Conservation (phyloP, 345 rosid species). For the Pistacia atlantica region DNA sequence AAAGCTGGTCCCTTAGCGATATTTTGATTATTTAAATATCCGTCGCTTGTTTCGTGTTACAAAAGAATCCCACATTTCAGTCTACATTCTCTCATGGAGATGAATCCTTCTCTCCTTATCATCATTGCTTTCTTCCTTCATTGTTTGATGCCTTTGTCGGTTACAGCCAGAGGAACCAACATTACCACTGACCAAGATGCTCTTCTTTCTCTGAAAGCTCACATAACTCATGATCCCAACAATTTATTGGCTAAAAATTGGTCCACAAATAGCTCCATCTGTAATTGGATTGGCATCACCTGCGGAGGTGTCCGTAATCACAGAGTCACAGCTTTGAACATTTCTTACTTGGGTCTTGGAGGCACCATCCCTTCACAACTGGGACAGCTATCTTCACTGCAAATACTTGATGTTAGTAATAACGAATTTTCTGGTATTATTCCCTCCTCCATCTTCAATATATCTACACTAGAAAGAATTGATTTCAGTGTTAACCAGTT, state of each 20-base stretch:
- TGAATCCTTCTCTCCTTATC: neutral
- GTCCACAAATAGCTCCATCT: neutral
- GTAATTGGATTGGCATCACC: neutral
- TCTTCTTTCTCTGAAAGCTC: conserved; percentile 8
- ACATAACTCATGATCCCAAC: neutral
- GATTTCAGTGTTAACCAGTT: neutral
- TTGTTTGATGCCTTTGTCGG: neutral
- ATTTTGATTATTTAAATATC: too few relatives aligned
- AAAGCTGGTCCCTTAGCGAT: too few relatives aligned
- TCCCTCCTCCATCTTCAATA: neutral
- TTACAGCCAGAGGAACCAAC: neutral
- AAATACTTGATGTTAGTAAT: neutral
- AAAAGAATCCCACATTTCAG: too few relatives aligned
- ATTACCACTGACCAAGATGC: neutral
- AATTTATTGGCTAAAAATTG: neutral
- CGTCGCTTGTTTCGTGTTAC: too few relatives aligned
- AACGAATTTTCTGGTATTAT: conserved; percentile 15
- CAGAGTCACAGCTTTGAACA: conserved; percentile 18
- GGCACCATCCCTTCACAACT: conserved; percentile 16
- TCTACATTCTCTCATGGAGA: neutral
- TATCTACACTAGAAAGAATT: neutral
- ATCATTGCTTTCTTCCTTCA: neutral
- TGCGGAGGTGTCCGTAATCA: conserved; percentile 6
- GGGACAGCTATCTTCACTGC: conserved; percentile 1
- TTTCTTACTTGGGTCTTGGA: neutral